Evolutionary conservation across 257 asterid genomes (phyloP), one percentile per base, ranked within the genome.

Genomic region (Cynanchum wilfordii): DNA sequence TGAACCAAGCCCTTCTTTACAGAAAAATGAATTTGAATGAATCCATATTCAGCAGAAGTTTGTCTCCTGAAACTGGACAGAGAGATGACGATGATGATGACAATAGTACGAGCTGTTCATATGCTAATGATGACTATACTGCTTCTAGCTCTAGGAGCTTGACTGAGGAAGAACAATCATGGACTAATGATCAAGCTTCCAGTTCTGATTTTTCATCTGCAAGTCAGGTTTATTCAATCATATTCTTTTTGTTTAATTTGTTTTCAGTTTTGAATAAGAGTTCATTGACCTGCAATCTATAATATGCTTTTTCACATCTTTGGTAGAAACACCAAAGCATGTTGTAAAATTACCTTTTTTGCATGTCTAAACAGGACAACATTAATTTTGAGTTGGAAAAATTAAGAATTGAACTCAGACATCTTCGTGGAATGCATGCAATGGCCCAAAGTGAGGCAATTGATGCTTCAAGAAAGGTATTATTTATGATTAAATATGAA

Each of bases 401-500:
- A 72, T 76, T 93, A 85, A 89, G 96, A 79, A 75, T 82, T 70
- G 96, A 93, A 84, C 86, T 93, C 68, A 82, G 91, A 80, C 95
- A 89, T 82, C 73, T 79, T 63, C 87, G 87, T 72, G 97, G 96
- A 80, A 87, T 91, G 95, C 87, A 87, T 73, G 96, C 90, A 65
- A 76, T 87, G 82, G 92, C 96, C 58, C 97, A 93, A 81, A 84
- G 85, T 20, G 96, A 93, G 80, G 91, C 89, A 1, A 73, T 81
- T 47, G 94, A 93, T 70, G 89, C 96, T 76, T 93, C 97, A 54
- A 86, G 93, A 74, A 89, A 90, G 97, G 98, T 93, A 86, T 58
- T 93, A 85, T 58, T n/a, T 0, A 22, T 36, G 36, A 4, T 42
- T 13, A 16, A 6, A 22, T 17, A 49, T 49, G 20, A 22, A 2